These are phyloP conservation scores for Auriculariales sp. DNA, from an alignment of 768 basidiomycete genomes.

Conservation along the genomic window DNA sequence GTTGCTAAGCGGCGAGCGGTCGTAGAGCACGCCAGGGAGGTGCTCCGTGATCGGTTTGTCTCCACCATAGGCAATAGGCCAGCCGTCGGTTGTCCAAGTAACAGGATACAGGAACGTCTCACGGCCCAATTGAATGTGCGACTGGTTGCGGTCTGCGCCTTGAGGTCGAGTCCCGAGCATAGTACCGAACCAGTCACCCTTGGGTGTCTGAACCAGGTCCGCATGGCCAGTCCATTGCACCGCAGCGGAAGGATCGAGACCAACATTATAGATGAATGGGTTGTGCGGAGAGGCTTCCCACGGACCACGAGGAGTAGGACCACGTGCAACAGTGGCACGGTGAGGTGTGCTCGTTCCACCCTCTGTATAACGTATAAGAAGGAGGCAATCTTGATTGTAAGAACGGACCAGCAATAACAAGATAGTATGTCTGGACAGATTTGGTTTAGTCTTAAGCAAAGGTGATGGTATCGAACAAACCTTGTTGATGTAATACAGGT, in stretches of 20 bases:
- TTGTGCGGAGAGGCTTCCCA: constrained; percentile 1
- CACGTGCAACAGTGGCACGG: background rate
- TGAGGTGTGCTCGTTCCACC: background rate
- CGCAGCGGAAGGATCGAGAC: background rate
- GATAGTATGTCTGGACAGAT: too few species aligned
- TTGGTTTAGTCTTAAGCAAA: too few species aligned
- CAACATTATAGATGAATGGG: constrained; percentile 1
- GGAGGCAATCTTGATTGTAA: background rate
- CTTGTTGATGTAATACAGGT: background rate
- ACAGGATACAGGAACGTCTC: constrained; percentile 2
- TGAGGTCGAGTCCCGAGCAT: constrained; percentile 3
- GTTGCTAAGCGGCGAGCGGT: background rate
- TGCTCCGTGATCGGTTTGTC: background rate
- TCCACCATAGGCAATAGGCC: background rate
- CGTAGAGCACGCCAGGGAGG: constrained; percentile 1
- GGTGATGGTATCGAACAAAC: too few species aligned
- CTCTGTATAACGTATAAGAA: background rate
- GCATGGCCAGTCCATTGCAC: constrained; percentile 2
- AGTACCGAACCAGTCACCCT: background rate
- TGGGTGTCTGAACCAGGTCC: constrained; percentile 1
- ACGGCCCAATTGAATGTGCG: background rate
- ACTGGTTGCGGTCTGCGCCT: background rate
- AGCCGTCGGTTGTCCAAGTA: constrained; percentile 1
- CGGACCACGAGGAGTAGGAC: background rate
- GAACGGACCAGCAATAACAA: too few species aligned